Evolutionary conservation across 2,329 filamentous ascomycete genomes (phyloP), one percentile per base, ranked within the genome.

Genomic region (Emmonsiellopsis sp.): DNA sequence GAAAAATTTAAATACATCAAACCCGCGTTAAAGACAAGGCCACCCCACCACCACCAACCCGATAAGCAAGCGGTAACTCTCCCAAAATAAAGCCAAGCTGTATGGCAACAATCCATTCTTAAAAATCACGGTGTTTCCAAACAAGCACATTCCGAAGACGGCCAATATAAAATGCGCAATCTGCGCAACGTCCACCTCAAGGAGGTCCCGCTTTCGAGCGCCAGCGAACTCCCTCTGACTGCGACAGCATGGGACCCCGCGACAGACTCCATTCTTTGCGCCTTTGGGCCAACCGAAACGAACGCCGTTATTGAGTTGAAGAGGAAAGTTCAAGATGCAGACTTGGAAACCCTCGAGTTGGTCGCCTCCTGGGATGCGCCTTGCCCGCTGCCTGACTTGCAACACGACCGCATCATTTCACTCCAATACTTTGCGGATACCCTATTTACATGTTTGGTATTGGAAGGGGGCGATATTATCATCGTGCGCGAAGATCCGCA

Each of bases 331-430:
- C 63, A 67, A 43, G 65, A 69, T 60, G 60, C 65, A 54, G 61
- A 61, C 55, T 63, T 66, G 57, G 65, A 77, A 38, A 66, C 73
- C 40, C 69, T 71, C 51, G 66, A 73, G 57, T 70, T 68, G 48
- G 83, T 97, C 62, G 86, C 90, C 54, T 87, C 86, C 40, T 98
- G 93, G 93, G 88, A 95, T 73, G 87, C 89, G 15, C 86, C 85
- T 53, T 89, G 84, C 64, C 87, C 89, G 51, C 81, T 83, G 55
- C 88, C 89, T 55, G 84, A 90, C 63, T 73, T 95, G 59, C 69
- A 76, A 50, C 82, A 83, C 63, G 93, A 98, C 71, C 79, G 79
- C 58, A 79, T 97, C 55, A 71, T 95, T 52, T 84, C 79, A 64
- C 73, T 96, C 54, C 90, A 96, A 68, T 86, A 93, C 72, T 92